Base-by-base conservation (phyloP, 2,329 filamentous ascomycete genomes). In the Paecilomyces sp. region DNA sequence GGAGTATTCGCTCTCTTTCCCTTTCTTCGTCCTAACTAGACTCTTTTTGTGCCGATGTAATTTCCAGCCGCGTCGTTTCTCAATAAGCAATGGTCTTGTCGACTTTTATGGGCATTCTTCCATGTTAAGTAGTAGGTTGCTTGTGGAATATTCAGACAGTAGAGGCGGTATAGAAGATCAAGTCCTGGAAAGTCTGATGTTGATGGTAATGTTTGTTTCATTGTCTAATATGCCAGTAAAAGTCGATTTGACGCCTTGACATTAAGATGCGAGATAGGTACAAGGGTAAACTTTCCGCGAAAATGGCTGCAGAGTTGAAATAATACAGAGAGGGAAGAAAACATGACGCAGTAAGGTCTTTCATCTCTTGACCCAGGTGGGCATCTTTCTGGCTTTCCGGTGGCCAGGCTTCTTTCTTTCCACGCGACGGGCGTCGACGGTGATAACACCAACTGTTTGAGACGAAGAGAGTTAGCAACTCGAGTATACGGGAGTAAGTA, bases 381-480 rank as follows among this genome's bases (percentile, higher is more conserved):
- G 93, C 86, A 89, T 95, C 87, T 99, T 99, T 79, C 94, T 90
- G 60, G 94, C 93, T 84, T 99, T 99, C 79, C 96, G 78, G 71
- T 91, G 91, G 67, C 94, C 95, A 60, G 91, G 86, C 85, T 99
- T 97, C 88, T 99, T 99, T 75, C 94, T 93, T 80, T 99, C 94
- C 67, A 99, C 95, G 71, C 83, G 87, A 79, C 93, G 91, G 60
- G 88, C 85, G 80, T 99, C 93, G 71, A 93, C 89, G 57, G 92
- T 95, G 64, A 99, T 85, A 75, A 89, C 92, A 64, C 95, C 95
- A 73, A 93, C 94, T 99, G 75, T 59, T 69, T 67, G 63, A 64
- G 60, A 62, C 62, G 28, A 50, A 58, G 33, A 30, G 28, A 33
- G 60, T 69, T 62, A 70, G 67, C 58, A 63, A 63, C n/a, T 18